Evolutionary conservation across 2,329 filamentous ascomycete species (phyloP).

Genomic region (Sporothrix phasma): DNA sequence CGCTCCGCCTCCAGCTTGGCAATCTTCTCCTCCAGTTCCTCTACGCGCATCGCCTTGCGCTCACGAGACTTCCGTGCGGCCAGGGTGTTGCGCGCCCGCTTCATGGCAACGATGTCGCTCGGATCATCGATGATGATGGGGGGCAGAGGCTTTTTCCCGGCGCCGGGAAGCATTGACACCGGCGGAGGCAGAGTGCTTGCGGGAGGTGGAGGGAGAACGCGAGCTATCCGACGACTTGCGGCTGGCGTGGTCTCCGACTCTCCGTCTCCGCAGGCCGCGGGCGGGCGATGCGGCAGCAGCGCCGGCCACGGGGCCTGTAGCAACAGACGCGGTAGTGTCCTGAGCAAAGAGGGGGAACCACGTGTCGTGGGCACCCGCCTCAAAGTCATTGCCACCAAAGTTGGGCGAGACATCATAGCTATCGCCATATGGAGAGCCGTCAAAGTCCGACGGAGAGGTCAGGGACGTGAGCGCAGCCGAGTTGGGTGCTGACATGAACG

Average conservation of each 20-base stretch:
- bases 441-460: conserved; percentile 71
- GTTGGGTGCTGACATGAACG: conserved; percentile 65
- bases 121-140: conserved; percentile 69
- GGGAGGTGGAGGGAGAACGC: conserved; percentile 28
- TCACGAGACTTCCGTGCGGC: conserved; percentile 88
- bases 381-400: conserved; percentile 53
- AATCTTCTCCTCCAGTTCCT: conserved; percentile 65
- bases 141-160: conserved; percentile 70
- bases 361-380: conserved; percentile 38
- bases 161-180: conserved; percentile 60
- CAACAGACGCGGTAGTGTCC: conserved; percentile 23
- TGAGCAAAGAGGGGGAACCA: conserved; percentile 70
- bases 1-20: conserved; percentile 56
- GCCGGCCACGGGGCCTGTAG: conserved; percentile 6
- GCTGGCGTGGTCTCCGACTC: conserved; percentile 31
- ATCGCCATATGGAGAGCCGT: conserved; percentile 68
- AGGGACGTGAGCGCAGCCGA: conserved; percentile 73
- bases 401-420: conserved; percentile 70
- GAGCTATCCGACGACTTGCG: conserved; percentile 42
- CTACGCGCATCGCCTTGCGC: conserved; percentile 68
- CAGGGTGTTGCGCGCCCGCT: conserved; percentile 87
- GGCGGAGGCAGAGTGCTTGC: conserved; percentile 56
- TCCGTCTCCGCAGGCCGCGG: conserved; percentile 35
- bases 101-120: conserved; percentile 66
- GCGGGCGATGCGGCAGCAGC: conserved; percentile 34